Percentiles rank a stretch among this genome's conserved stretches.
phyloP scores from a whole-genome alignment of 306 rosid genomes.

The Corylus heterophylla region DNA sequence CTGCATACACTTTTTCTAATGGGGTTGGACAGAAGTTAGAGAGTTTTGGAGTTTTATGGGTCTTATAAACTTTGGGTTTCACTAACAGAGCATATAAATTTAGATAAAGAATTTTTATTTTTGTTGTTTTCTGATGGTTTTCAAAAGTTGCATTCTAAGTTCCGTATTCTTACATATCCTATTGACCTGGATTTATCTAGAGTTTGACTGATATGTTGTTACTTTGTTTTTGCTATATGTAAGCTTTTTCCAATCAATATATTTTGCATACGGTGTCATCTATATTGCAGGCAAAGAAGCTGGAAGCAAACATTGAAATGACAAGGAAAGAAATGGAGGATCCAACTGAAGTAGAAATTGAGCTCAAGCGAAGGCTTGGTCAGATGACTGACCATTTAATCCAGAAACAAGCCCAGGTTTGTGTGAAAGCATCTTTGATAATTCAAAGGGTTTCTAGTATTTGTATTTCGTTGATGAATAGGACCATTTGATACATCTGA shows the following conservation, averaged over 20 bases:
- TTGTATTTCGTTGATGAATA: neutral
- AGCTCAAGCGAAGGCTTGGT: slow-evolving; percentile 83
- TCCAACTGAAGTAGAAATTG: slow-evolving; percentile 84
- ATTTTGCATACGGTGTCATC: neutral
- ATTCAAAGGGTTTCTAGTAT: neutral
- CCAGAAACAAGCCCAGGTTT: slow-evolving; percentile 91
- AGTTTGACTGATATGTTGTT: neutral
- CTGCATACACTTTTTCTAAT: neutral
- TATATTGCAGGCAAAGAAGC: slow-evolving; percentile 62
- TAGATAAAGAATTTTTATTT: neutral
- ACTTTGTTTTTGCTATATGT: neutral
- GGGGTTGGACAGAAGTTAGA: neutral
- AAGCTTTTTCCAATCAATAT: slow-evolving; percentile 4
- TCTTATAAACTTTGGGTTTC: neutral
- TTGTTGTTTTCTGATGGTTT: neutral
- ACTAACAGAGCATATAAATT: neutral
- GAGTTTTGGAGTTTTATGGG: neutral
- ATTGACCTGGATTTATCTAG: neutral
- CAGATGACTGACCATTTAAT: slow-evolving; percentile 99
- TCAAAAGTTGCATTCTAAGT: neutral
- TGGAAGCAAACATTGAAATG: slow-evolving; percentile 74
- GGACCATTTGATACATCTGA: neutral
- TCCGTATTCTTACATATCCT: neutral
- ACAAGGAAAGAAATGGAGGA: slow-evolving; percentile 88
- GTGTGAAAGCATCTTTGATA: slow-evolving; percentile 20